Conservation (phyloP, 495 filamentous ascomycete species). For the Hypoxylon crocopeplum region DNA sequence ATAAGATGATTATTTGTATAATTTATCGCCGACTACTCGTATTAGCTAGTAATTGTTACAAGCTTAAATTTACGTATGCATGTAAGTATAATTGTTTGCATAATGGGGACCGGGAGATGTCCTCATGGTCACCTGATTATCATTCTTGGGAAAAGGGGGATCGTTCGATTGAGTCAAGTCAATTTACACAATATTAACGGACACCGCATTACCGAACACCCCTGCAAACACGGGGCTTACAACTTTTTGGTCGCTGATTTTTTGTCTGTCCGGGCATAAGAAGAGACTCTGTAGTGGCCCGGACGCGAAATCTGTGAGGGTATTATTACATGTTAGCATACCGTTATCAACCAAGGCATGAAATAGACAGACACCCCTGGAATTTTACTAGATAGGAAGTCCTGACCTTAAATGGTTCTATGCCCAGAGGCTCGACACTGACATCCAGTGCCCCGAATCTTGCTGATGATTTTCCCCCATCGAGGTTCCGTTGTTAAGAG, state of each 20-base stretch:
- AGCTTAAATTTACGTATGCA: conserved; percentile 15
- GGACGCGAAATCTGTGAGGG: not conserved
- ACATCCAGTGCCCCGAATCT: not conserved
- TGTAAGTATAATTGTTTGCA: not conserved
- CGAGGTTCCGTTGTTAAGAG: not conserved
- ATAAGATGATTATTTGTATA: no score
- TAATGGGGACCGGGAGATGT: not conserved
- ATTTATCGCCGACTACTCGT: no score
- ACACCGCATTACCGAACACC: no score
- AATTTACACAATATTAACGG: no score
- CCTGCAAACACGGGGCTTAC: no score
- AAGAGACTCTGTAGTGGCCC: not conserved
- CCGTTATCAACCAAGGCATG: no score
- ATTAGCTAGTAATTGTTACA: no score
- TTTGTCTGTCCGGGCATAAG: conserved; percentile 5
- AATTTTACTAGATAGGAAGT: not conserved
- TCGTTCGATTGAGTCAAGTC: no score
- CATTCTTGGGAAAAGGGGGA: not conserved
- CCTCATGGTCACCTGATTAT: conserved; percentile 14
- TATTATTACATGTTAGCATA: no score
- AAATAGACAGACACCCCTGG: not conserved
- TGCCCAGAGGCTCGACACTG: not conserved
- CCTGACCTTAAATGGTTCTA: not conserved
- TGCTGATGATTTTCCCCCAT: not conserved
- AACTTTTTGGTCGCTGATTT: no score